phyloP scores from a whole-genome alignment of 768 basidiomycete species.

The Rhodotorula kratochvilovae region DNA sequence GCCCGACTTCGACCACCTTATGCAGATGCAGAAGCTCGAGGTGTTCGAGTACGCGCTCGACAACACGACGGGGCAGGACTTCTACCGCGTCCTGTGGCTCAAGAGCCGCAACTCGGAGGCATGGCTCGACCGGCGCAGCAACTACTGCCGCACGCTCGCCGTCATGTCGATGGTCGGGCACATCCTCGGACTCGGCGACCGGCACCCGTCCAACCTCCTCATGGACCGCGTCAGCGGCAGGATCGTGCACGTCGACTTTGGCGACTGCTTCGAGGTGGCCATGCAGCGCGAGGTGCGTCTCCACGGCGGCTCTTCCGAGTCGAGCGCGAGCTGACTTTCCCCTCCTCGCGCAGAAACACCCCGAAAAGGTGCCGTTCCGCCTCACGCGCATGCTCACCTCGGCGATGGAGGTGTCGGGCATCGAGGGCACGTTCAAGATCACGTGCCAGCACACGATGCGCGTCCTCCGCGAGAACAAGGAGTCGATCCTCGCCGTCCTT shows the following conservation, averaged over 20 bases:
- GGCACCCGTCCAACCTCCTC: conserved; percentile 91
- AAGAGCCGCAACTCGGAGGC: conserved; percentile 93
- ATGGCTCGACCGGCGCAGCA: conserved; percentile 93
- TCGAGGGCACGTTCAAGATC: conserved; percentile 91
- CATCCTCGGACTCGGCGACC: conserved; percentile 93
- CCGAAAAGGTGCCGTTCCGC: conserved; percentile 96
- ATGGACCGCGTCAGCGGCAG: conserved; percentile 87
- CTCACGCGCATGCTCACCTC: conserved; percentile 96
- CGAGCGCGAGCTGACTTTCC: background rate
- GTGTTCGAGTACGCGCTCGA: conserved; percentile 98
- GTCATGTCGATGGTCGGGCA: conserved; percentile 99
- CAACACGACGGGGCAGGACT: conserved; percentile 95
- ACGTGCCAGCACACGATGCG: conserved; percentile 79
- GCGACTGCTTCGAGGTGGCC: conserved; percentile 67
- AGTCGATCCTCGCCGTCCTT: conserved; percentile 97
- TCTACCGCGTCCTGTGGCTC: conserved; percentile 94
- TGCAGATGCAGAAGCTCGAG: conserved; percentile 92
- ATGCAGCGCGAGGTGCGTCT: conserved; percentile 41
- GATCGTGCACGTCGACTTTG: conserved; percentile 94
- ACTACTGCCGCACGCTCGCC: conserved; percentile 89
- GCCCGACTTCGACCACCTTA: conserved; percentile 92
- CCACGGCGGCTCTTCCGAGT: too few relatives aligned
- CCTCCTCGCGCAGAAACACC: conserved; percentile 63
- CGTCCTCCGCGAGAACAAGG: conserved; percentile 91
- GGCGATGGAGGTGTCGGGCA: conserved; percentile 99